Conservation (phyloP, 129 eudicot genomes). For the Flaveria robusta region DNA sequence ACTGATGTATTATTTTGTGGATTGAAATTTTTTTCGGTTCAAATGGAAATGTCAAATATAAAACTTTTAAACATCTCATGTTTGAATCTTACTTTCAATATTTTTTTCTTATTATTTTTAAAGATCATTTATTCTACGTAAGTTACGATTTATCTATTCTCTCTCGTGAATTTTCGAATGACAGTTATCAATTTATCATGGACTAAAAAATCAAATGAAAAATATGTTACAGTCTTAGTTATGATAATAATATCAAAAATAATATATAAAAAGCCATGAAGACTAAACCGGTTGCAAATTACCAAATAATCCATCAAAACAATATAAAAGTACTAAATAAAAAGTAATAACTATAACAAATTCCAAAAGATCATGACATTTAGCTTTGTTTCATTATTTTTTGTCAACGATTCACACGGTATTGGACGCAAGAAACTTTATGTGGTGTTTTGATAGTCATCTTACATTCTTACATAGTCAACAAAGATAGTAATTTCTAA, state of each 20-base stretch:
- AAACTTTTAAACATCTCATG: too few relatives aligned
- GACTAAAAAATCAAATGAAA: too few relatives aligned
- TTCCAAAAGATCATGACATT: neutral
- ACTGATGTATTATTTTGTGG: too few relatives aligned
- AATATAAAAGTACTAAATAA: neutral
- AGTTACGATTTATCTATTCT: too few relatives aligned
- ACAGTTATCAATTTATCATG: too few relatives aligned
- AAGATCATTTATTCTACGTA: too few relatives aligned
- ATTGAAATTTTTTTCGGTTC: too few relatives aligned
- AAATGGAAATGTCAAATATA: too few relatives aligned
- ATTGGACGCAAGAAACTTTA: neutral
- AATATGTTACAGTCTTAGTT: neutral
- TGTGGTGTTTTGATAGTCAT: neutral
- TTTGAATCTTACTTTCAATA: too few relatives aligned
- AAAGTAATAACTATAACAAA: neutral
- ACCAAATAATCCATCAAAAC: neutral
- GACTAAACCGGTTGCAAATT: neutral
- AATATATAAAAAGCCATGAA: neutral
- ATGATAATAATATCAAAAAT: neutral
- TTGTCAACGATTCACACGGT: neutral
- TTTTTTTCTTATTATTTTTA: too few relatives aligned
- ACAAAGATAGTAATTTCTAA: too few relatives aligned
- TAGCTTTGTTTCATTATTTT: neutral
- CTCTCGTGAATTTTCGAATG: too few relatives aligned
- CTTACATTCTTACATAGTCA: slow-evolving; percentile 7